Conservation (phyloP, 1,284 basidiomycete genomes). For the Ganoderma multipileum region DNA sequence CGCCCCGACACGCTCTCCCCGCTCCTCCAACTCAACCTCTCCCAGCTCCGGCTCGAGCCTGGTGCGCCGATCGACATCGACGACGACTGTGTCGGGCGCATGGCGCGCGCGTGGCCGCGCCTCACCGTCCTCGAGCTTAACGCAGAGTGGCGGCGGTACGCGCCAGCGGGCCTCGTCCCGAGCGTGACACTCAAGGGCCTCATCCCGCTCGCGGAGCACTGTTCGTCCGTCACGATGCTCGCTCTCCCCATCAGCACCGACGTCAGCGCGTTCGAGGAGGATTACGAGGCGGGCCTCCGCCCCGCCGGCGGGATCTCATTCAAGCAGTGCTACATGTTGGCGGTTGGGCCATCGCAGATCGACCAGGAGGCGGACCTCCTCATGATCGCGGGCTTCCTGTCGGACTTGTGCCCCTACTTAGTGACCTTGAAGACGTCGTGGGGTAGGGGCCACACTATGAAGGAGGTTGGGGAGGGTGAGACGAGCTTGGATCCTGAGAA, state of each 20-base stretch:
- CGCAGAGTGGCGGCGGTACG: slow-evolving; percentile 23
- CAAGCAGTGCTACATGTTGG: slow-evolving; percentile 16
- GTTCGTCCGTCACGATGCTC: slow-evolving; percentile 15
- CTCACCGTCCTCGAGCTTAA: slow-evolving; percentile 25
- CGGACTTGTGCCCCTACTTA: slow-evolving; percentile 30
- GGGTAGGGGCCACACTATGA: slow-evolving; percentile 3
- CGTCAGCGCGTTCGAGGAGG: slow-evolving; percentile 13
- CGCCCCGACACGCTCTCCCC: slow-evolving; percentile 22
- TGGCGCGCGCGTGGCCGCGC: slow-evolving; percentile 22
- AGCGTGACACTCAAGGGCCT: slow-evolving; percentile 21
- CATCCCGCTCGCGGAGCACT: slow-evolving; percentile 23
- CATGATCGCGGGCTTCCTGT: slow-evolving; percentile 26
- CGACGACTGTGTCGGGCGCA: slow-evolving; percentile 23
- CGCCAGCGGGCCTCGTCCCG: neutral
- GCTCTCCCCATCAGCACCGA: slow-evolving; percentile 20
- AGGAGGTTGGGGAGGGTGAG: slow-evolving; percentile 3
- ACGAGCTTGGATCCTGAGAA: slow-evolving; percentile 14
- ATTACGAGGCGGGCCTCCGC: slow-evolving; percentile 19
- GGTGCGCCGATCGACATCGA: slow-evolving; percentile 23
- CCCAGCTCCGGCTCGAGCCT: slow-evolving; percentile 21
- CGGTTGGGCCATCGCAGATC: slow-evolving; percentile 17
- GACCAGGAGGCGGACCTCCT: slow-evolving; percentile 11
- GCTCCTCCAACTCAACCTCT: slow-evolving; percentile 21
- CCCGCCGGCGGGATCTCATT: slow-evolving; percentile 25
- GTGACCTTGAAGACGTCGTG: slow-evolving; percentile 22